phyloP scores from a whole-genome alignment of 129 eudicot species.

The Deinandra increscens region DNA sequence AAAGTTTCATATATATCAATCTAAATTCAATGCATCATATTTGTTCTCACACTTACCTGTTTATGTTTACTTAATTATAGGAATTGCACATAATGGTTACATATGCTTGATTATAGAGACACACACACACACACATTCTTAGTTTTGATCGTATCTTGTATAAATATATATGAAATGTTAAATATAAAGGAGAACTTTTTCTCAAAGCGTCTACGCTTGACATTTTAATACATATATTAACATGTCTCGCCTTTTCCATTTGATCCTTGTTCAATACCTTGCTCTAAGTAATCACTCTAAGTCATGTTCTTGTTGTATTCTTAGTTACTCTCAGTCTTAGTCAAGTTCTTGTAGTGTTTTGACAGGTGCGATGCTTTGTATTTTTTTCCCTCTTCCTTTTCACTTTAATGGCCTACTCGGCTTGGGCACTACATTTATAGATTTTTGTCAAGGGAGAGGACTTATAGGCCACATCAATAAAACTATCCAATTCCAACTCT shows the following conservation, averaged over 20 bases:
- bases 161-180: not conserved
- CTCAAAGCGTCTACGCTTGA: not conserved
- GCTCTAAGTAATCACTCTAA: no score
- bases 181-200: not conserved
- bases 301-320: no score
- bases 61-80: not conserved
- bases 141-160: not conserved
- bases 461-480: constrained; percentile 6
- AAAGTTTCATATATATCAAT: not conserved
- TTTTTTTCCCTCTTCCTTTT: no score
- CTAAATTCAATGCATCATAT: not conserved
- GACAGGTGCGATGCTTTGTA: constrained; percentile 1
- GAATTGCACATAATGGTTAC: not conserved
- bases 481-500: not conserved
- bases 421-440: constrained; percentile 5
- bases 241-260: not conserved
- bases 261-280: not conserved
- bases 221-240: not conserved
- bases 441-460: constrained; percentile 19
- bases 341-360: constrained; percentile 5
- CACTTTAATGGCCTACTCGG: not conserved
- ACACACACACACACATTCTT: not conserved
- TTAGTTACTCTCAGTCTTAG: not conserved
- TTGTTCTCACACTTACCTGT: not conserved
- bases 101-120: not conserved